phyloP scores from a whole-genome alignment of 2,329 filamentous ascomycete species.

The Atkinsonella hypoxylon region DNA sequence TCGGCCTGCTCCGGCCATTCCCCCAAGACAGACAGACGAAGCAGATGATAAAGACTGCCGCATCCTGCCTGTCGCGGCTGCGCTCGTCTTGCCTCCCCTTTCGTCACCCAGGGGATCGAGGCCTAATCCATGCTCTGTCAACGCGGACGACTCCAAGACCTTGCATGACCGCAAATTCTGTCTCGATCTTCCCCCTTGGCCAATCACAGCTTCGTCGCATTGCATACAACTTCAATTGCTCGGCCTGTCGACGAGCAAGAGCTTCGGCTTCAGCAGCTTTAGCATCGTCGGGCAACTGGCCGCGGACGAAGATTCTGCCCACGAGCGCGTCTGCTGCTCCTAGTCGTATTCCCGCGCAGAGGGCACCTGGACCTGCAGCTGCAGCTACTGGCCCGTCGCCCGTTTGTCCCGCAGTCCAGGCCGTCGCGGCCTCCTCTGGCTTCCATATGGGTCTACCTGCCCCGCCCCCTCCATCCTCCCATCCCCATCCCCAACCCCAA shows the following conservation, averaged over 20 bases:
- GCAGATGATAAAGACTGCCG: neutral
- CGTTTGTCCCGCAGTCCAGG: neutral
- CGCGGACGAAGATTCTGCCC: neutral
- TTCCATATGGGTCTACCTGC: constrained; percentile 17
- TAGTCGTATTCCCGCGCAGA: neutral
- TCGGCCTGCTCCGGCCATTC: constrained; percentile 1
- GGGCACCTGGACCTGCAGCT: neutral
- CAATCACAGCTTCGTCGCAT: constrained; percentile 7
- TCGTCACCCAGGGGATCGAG: neutral
- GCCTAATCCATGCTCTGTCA: constrained; percentile 4
- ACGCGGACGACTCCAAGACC: constrained; percentile 3
- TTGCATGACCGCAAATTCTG: constrained; percentile 8
- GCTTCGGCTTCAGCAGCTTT: neutral
- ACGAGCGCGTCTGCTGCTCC: neutral
- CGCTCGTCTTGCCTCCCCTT: neutral
- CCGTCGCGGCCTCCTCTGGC: constrained; percentile 1
- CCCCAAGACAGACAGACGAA: neutral
- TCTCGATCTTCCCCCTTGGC: constrained; percentile 2
- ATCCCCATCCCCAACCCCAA: constrained; percentile 7
- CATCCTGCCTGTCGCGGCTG: neutral
- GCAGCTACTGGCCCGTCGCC: neutral
- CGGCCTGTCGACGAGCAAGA: neutral
- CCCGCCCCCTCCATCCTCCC: constrained; percentile 25
- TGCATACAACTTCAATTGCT: neutral
- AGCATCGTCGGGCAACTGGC: neutral